A percentile compares a stretch with the other conserved stretches of the same genome.
Evolutionary conservation across 225 moss, liverwort and hornwort genomes (phyloP).

Genomic region (Lunularia cruciata): DNA sequence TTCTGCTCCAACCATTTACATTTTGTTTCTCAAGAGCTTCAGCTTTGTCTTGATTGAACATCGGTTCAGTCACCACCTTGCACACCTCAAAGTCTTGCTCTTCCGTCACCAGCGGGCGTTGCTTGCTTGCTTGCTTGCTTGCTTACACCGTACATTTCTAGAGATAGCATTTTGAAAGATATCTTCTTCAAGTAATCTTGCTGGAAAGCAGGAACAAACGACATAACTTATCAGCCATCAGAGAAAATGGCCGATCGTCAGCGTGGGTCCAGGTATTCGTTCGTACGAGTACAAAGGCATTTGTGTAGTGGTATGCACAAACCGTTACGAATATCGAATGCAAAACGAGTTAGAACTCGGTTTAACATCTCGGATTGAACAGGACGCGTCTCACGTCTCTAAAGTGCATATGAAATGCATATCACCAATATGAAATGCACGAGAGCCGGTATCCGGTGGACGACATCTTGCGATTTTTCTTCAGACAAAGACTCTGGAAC

Average conservation of each 20-base stretch:
- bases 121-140: conserved; percentile 57
- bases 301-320: not conserved
- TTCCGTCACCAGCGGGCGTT: not conserved
- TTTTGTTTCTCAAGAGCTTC: no score
- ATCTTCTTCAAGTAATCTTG: conserved; percentile 78
- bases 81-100: conserved; percentile 1
- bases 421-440: not conserved
- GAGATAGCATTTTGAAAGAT: conserved; percentile 68
- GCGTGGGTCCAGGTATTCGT: no score
- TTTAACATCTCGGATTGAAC: not conserved
- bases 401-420: no score
- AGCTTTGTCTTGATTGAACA: no score
- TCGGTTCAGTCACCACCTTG: no score
- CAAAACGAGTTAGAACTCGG: not conserved
- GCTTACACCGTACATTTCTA: no score
- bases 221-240: not conserved
- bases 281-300: no score
- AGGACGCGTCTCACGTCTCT: no score
- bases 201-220: conserved; percentile 29
- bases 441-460: no score
- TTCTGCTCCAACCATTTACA: no score
- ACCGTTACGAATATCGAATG: not conserved
- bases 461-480: no score
- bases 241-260: not conserved
- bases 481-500: no score